These are phyloP conservation scores for Fusarium compactum DNA, from an alignment of 2,329 filamentous ascomycete genomes.

Conservation along the genomic window DNA sequence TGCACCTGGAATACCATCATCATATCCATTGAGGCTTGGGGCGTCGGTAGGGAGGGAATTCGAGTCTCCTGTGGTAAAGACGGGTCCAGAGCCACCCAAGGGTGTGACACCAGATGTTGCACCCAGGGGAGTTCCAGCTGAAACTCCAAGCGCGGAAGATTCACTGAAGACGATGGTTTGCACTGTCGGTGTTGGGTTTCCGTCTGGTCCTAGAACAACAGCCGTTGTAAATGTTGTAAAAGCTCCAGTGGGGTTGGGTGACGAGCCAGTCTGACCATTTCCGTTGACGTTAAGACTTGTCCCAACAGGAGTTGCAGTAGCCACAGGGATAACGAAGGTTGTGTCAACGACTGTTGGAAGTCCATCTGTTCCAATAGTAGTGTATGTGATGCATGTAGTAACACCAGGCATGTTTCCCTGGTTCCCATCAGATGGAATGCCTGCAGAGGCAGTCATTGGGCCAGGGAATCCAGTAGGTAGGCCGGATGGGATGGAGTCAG, in stretches of 20 bases:
- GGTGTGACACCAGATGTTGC: conserved; percentile 33
- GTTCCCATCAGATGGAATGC: conserved; percentile 10
- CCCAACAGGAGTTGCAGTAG: conserved; percentile 36
- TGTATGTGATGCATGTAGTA: conserved; percentile 50
- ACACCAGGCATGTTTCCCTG: conserved; percentile 15
- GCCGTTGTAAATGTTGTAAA: conserved; percentile 50
- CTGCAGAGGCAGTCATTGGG: conserved; percentile 32
- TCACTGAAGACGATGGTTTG: conserved; percentile 50
- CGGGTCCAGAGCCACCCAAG: conserved; percentile 28
- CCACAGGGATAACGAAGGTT: conserved; percentile 47
- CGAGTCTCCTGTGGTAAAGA: conserved; percentile 21
- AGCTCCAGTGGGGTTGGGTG: conserved; percentile 23
- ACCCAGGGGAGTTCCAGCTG: conserved; percentile 29
- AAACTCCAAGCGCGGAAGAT: conserved; percentile 37
- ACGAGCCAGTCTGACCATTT: conserved; percentile 15
- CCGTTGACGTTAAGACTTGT: conserved; percentile 31
- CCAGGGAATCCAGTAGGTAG: conserved; percentile 43
- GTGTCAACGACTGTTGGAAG: conserved; percentile 49
- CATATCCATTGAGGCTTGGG: conserved; percentile 49
- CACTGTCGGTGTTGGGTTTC: conserved; percentile 49
- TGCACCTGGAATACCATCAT: conserved; percentile 14
- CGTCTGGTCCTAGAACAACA: conserved; percentile 50
- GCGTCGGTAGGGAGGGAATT: conserved; percentile 19
- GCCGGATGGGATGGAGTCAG: conserved; percentile 35
- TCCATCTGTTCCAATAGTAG: conserved; percentile 47